These are phyloP conservation scores for Fusarium torreyae DNA, from an alignment of 2,329 filamentous ascomycete species.

Conservation along the genomic window DNA sequence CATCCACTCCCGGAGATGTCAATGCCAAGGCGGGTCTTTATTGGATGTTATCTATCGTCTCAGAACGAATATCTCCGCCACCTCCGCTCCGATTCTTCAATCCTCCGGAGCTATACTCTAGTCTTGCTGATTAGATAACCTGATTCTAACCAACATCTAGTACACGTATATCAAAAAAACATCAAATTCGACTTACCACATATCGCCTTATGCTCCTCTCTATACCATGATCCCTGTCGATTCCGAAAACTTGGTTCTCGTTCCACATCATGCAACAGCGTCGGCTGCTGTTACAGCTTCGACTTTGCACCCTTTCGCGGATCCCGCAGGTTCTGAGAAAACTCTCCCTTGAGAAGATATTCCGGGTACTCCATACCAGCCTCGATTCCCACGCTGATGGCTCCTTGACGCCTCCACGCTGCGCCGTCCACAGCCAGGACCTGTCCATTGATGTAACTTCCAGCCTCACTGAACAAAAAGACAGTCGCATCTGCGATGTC, in stretches of 20 bases:
- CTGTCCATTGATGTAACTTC: conserved; percentile 88
- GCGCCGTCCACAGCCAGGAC: conserved; percentile 81
- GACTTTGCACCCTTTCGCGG: conserved; percentile 54
- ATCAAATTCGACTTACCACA: not conserved
- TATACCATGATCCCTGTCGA: not conserved
- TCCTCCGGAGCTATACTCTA: not conserved
- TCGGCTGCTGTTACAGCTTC: conserved; percentile 56
- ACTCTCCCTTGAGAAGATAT: conserved; percentile 58
- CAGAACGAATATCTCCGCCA: conserved; percentile 38
- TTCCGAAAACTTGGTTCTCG: not conserved
- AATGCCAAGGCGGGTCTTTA: conserved; percentile 9
- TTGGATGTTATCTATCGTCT: conserved; percentile 30
- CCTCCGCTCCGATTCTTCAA: conserved; percentile 31
- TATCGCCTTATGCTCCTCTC: not conserved
- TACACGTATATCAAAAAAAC: not conserved
- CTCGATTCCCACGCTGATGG: conserved; percentile 63
- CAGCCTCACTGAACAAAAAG: conserved; percentile 88
- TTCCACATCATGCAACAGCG: not conserved
- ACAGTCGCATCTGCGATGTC: conserved; percentile 96
- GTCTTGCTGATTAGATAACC: conserved; percentile 22
- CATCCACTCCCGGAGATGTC: conserved; percentile 34
- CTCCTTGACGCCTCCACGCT: conserved; percentile 68
- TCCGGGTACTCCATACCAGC: conserved; percentile 67
- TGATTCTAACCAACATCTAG: not conserved
- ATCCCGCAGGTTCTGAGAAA: conserved; percentile 55